Base-by-base conservation (phyloP, 352 stramenopile species). In the Pythium phragmitis region DNA sequence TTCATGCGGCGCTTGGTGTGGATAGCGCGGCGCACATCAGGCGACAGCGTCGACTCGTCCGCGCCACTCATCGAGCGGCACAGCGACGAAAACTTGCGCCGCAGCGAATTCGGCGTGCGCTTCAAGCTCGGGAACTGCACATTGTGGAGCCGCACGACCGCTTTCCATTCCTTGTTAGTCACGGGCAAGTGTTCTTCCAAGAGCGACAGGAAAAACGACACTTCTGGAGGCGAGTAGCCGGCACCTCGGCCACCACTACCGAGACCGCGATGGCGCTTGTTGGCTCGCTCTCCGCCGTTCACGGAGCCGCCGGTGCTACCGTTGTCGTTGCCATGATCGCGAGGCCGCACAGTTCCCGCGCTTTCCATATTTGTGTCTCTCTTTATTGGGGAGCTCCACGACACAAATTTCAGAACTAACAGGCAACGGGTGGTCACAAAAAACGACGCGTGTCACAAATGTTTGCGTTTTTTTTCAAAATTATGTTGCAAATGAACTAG, bases 91-190 rank as follows among this genome's bases (percentile, higher is more conserved):
- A 68, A 68, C 47, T 68, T 68, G 62, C 62, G 62, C 1, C 62
- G 62, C 46, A 68, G 37, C 14, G 62, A 68, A 37, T 58, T 58
- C 9, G 62, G 19, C 42, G 62, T 59, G 16, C 62, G 62, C 36
- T 54, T 57, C 1, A 68, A 49, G 41, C 62, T 68, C 37, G 62
- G 62, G 47, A 68, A 68, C 54, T 68, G 62, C 28, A n/a, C 26
- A 39, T 68, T 68, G 62, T 68, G 62, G 46, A 68, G 53, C 37
- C 53, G 54, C 53, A 37, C 34, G 46, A 68, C 39, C 13, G 62
- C 53, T 21, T 62, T 62, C 62, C 62, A 68, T 39, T 68, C 62
- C 45, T 48, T 45, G 46, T 54, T 50, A 3, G 62, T 49, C 36
- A 68, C 62, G 26, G 62, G 62, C 62, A 68, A 36, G 34, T 63